Evolutionary conservation across 2,329 filamentous ascomycete species (phyloP).

Genomic region (Neofusicoccum sp.): DNA sequence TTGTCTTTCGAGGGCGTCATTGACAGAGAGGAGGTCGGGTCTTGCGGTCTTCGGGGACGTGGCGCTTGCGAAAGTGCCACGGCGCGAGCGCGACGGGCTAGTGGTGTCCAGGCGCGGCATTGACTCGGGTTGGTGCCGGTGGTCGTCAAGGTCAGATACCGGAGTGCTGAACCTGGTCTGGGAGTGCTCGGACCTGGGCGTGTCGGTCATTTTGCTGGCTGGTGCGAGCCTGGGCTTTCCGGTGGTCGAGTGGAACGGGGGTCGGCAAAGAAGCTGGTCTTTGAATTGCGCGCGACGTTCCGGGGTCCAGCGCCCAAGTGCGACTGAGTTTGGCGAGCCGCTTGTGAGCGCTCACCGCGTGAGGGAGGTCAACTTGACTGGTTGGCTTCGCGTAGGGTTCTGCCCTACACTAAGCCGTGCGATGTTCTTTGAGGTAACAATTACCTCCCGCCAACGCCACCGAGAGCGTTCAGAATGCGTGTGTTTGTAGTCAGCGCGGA

Average conservation of each 20-base stretch:
- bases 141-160: slow-evolving; percentile 83
- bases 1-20: slow-evolving; percentile 47
- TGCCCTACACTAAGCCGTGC: slow-evolving; percentile 49
- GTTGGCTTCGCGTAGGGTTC: slow-evolving; percentile 48
- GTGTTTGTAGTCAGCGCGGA: slow-evolving; percentile 17
- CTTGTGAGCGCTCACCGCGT: slow-evolving; percentile 58
- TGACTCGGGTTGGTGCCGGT: slow-evolving; percentile 69
- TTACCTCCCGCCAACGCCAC: slow-evolving; percentile 19
- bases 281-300: neutral
- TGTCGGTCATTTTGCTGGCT: slow-evolving; percentile 51
- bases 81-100: slow-evolving; percentile 52
- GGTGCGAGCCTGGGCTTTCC: neutral
- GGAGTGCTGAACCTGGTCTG: slow-evolving; percentile 72
- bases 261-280: neutral
- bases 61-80: slow-evolving; percentile 74
- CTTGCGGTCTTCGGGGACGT: slow-evolving; percentile 25
- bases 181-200: slow-evolving; percentile 66
- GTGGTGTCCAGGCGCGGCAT: slow-evolving; percentile 56
- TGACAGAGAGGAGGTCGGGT: slow-evolving; percentile 31
- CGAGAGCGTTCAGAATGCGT: slow-evolving; percentile 11
- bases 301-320: neutral
- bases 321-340: slow-evolving; percentile 46
- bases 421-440: slow-evolving; percentile 19
- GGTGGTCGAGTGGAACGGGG: neutral
- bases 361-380: slow-evolving; percentile 55